phyloP scores from a whole-genome alignment of 208 protist species.

The Leishmania martiniquensis region DNA sequence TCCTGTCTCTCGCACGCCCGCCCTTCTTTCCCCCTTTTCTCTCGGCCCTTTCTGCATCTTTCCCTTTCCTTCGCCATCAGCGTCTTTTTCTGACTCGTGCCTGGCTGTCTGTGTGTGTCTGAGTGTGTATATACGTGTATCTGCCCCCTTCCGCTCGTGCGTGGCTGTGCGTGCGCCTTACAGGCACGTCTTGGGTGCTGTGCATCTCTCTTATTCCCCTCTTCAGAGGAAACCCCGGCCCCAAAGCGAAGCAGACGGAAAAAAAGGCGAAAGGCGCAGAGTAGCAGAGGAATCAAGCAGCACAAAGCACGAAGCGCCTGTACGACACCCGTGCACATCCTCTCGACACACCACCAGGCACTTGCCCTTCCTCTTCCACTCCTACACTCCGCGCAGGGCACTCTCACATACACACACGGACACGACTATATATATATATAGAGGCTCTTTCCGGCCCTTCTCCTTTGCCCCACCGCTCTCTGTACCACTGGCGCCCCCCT shows the following conservation, averaged over 20 bases:
- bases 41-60: not conserved
- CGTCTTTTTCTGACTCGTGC: not conserved
- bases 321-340: not conserved
- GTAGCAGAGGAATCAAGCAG: not conserved
- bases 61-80: not conserved
- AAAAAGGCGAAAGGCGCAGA: conserved; percentile 1
- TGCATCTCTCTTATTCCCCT: conserved; percentile 6
- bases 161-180: not conserved
- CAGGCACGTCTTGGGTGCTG: conserved; percentile 10
- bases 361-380: not conserved
- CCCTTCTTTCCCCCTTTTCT: too few species aligned
- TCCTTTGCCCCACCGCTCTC: too few species aligned
- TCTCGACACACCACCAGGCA: not conserved
- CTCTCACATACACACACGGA: not conserved
- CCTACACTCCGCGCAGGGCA: not conserved
- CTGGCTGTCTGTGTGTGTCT: conserved; percentile 2
- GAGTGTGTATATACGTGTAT: not conserved
- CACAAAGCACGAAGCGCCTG: not conserved
- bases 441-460: too few species aligned
- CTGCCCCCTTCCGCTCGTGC: not conserved
- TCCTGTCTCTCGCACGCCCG: too few species aligned
- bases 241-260: too few species aligned
- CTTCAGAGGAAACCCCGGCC: too few species aligned
- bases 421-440: too few species aligned
- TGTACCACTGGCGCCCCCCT: not conserved